Base-by-base conservation (phyloP, 805 yeast species). In the Brettanomyces nanus region DNA sequence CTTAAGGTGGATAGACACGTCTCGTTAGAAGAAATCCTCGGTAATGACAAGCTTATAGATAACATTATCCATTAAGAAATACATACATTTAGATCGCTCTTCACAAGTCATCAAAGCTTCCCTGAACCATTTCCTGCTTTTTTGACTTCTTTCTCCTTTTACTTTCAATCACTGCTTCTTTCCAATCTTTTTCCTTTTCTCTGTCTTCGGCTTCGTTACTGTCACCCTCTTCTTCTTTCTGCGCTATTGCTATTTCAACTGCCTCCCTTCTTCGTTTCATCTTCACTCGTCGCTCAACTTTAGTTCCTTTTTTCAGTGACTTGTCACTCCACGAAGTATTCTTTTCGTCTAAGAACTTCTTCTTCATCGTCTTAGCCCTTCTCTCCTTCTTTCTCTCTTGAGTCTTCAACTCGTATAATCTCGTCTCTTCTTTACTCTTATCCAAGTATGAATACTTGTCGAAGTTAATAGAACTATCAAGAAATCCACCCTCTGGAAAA, bases 301-400 rank as follows among this genome's bases (percentile, higher is more conserved):
- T 80, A 3, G 65, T 56, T 45, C 82, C 90, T 48, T 79, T 81
- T 7, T 71, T 67, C 19, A 72, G 80, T 1, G 62, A 49, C 48
- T 84, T 80, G n/a, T 68, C 69, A 5, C 95, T 83, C 96, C 96
- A 87, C 1, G 95, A 74, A 42, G 71, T 66, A 48, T 81, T 81
- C 53, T 73, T 73, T 43, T 66, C 59, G 43, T 66, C 63, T 39
- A 65, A 50, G 36, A 68, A 66, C 53, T 66, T 64, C 45, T 75
- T 61, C 35, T 51, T 53, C 48, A 67, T 61, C 6, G 73, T 61
- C 45, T 65, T 67, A 33, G 56, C 58, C 38, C 49, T 53, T 39
- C 55, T 49, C 40, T 59, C 63, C 40, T 58, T 58, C 38, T 52
- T 58, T 53, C 59, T 58, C 52, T 46, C 48, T 40, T 61, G 71